Base-by-base conservation (phyloP, 1,284 basidiomycete species). In the Moesziomyces globuligerus region DNA sequence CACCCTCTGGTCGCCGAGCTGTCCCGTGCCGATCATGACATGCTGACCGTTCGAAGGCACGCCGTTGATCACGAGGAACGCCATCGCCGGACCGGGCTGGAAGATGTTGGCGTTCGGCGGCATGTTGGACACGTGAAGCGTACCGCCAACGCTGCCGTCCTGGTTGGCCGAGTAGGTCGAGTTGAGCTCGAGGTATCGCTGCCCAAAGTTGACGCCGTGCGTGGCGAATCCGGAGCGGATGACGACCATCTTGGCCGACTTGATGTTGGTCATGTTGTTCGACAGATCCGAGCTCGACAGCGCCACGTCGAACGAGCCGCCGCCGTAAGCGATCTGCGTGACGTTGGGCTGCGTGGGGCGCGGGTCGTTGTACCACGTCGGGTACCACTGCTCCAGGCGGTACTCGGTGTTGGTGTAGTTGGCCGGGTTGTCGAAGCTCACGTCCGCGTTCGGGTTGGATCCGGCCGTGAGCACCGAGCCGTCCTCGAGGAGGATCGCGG, bases 371-470 rank as follows among this genome's bases (percentile, higher is more conserved):
- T 86, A 88, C 85, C 91, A 94, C 83, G 81, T 78, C 20, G 85
- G 84, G 62, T 85, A 84, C 84, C 93, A 94, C 51, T 90, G 88
- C 83, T 96, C 93, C 0, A 91, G 89, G 36, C 88, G 86, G 83
- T 94, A 95, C 42, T 90, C 89, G 8, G 93, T 95, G 7, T 91
- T 90, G 34, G 65, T 62, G 54, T 61, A 58, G 50, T 48, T 50
- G 23, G 73, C 62, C 11, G 59, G 42, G 62, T 77, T 79, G 41
- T 42, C 61, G 21, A 72, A 49, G 11, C 54, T 50, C 10, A 68
- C 91, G 75, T 96, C 93, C 43, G 91, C 86, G 81, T 95, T 94
- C 32, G 94, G 93, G 84, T 96, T 96, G 21, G 91, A 93, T n/a
- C 94, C 94, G 49, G 91, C 91, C 62, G 95, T 87, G 55, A 96